Conservation (phyloP, 2,329 filamentous ascomycete genomes). For the Penicillium sp. region DNA sequence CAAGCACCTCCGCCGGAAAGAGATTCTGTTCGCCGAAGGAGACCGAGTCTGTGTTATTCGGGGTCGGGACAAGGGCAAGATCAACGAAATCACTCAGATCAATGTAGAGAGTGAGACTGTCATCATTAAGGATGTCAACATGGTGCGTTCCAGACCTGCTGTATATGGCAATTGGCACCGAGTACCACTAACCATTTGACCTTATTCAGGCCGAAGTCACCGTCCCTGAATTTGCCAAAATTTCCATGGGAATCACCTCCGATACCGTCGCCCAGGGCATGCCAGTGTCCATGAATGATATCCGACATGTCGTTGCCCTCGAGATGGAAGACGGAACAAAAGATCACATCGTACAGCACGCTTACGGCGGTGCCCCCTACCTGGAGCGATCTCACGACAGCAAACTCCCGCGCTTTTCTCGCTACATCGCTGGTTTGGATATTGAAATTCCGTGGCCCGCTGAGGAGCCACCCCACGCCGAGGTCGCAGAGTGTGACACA, state of each 20-base stretch:
- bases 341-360: constrained; percentile 76
- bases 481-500: constrained; percentile 69
- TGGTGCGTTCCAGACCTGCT: constrained; percentile 48
- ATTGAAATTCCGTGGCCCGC: constrained; percentile 76
- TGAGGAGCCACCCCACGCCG: constrained; percentile 49
- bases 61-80: constrained; percentile 79
- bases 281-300: constrained; percentile 66
- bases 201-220: constrained; percentile 42
- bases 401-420: constrained; percentile 41
- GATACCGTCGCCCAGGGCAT: constrained; percentile 53
- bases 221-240: constrained; percentile 39
- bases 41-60: constrained; percentile 82
- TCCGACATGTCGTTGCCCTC: constrained; percentile 81
- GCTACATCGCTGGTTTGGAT: constrained; percentile 69
- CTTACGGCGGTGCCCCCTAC: constrained; percentile 57
- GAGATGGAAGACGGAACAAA: constrained; percentile 63
- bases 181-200: constrained; percentile 6
- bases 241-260: constrained; percentile 39
- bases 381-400: constrained; percentile 53
- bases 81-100: constrained; percentile 68
- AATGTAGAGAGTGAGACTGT: constrained; percentile 58
- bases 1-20: constrained; percentile 41
- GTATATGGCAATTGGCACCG: not conserved
- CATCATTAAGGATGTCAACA: constrained; percentile 62
- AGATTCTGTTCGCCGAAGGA: constrained; percentile 63